These are phyloP conservation scores for Brassica juncea DNA, from an alignment of 345 rosid species.

Conservation along the genomic window DNA sequence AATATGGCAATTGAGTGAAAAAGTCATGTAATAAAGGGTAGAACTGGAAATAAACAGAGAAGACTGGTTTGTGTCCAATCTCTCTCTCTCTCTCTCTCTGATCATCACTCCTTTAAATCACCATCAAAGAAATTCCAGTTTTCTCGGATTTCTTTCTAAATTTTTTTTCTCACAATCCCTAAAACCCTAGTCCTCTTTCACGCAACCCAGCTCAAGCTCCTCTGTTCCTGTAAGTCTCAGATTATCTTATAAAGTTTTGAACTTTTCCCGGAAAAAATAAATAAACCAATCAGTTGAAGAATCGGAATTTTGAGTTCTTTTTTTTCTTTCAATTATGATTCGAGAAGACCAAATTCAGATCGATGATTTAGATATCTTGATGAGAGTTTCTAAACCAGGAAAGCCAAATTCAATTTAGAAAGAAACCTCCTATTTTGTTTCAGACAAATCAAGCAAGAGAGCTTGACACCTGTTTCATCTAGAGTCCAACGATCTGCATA, in stretches of 20 bases:
- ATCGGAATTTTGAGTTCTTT: not conserved
- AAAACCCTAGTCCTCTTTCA: constrained; percentile 38
- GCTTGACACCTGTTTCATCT: constrained; percentile 43
- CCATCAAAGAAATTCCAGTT: constrained; percentile 42
- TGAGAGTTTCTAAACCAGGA: constrained; percentile 4
- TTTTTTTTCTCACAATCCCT: constrained; percentile 31
- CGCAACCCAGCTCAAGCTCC: constrained; percentile 22
- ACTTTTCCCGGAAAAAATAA: not conserved
- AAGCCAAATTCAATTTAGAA: not conserved
- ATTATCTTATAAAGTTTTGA: not conserved
- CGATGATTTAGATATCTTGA: not conserved
- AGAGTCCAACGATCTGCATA: constrained; percentile 33
- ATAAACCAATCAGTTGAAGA: not conserved
- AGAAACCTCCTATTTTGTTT: not conserved
- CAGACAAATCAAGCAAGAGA: constrained; percentile 26
- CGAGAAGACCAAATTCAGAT: constrained; percentile 2
- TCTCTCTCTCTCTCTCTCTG: constrained; percentile 7
- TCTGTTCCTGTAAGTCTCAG: constrained; percentile 41
- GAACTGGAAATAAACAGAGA: not conserved
- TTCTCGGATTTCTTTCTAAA: constrained; percentile 37
- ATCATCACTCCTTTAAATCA: constrained; percentile 43
- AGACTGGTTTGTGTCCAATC: constrained; percentile 18
- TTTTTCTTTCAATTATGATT: constrained; percentile 1
- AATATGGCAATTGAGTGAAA: constrained; percentile 27
- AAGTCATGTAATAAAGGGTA: constrained; percentile 18